These are phyloP conservation scores for Xylariaceae sp. DNA, from an alignment of 2,329 filamentous ascomycete genomes.

Conservation along the genomic window DNA sequence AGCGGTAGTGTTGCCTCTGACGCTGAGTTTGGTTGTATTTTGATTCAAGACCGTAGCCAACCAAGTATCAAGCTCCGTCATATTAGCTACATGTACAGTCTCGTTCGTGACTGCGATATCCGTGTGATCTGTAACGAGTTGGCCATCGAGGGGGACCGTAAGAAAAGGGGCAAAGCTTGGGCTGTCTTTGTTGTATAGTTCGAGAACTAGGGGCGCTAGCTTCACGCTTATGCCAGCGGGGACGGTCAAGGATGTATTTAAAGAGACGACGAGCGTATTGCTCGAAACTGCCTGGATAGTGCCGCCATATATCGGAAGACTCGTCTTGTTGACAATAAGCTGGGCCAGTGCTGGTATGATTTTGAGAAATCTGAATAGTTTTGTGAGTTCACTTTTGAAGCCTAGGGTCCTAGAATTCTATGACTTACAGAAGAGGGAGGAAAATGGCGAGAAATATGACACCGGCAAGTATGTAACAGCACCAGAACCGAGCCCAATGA, in stretches of 20 bases:
- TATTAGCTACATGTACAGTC: conserved; percentile 19
- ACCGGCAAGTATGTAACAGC: conserved; percentile 42
- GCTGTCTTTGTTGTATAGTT: conserved; percentile 42
- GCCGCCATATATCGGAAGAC: conserved; percentile 44
- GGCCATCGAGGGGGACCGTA: conserved; percentile 31
- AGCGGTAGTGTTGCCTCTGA: conserved; percentile 37
- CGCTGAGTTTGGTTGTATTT: background rate
- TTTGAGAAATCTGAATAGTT: conserved; percentile 43
- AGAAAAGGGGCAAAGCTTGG: conserved; percentile 39
- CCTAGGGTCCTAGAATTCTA: background rate
- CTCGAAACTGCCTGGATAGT: conserved; percentile 43
- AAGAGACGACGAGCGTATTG: conserved; percentile 41
- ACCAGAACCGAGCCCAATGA: conserved; percentile 48
- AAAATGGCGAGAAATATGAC: conserved; percentile 47
- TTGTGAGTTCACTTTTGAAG: background rate
- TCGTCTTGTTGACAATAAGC: conserved; percentile 44
- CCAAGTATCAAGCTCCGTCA: conserved; percentile 21
- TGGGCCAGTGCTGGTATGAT: conserved; percentile 49
- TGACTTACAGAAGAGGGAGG: conserved; percentile 46
- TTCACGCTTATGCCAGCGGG: conserved; percentile 44
- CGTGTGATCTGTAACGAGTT: conserved; percentile 43
- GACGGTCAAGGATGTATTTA: conserved; percentile 44
- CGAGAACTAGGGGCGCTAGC: conserved; percentile 43
- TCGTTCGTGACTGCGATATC: conserved; percentile 22
- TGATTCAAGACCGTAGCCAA: conserved; percentile 11